Evolutionary conservation across 2,329 filamentous ascomycete species (phyloP).

Genomic region (Periglandula ipomoeae): DNA sequence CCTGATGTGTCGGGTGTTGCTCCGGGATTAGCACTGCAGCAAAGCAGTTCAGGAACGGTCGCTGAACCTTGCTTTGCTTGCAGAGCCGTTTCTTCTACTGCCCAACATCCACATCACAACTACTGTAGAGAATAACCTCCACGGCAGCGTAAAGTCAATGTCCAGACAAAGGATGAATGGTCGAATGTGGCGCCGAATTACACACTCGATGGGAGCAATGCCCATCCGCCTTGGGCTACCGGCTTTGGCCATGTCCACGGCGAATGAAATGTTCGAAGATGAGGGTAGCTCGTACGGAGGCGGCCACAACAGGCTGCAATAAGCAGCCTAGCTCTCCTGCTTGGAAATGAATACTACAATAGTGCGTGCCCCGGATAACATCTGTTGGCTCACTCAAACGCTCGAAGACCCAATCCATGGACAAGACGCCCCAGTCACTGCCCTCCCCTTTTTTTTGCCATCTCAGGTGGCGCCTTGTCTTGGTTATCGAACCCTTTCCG

Average conservation of each 20-base stretch:
- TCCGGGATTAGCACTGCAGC: too few species aligned
- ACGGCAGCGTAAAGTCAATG: too few species aligned
- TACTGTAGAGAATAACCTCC: too few species aligned
- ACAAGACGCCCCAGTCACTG: neutral
- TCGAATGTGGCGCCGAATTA: neutral
- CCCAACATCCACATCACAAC: too few species aligned
- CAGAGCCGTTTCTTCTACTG: too few species aligned
- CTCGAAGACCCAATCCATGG: neutral
- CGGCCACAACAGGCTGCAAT: neutral
- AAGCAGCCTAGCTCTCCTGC: neutral
- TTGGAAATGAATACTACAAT: neutral
- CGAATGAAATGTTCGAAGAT: too few species aligned
- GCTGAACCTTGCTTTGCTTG: too few species aligned
- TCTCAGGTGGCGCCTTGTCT: neutral
- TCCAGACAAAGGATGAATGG: neutral
- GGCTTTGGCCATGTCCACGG: neutral
- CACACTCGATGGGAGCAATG: neutral
- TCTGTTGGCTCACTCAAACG: neutral
- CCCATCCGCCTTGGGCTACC: too few species aligned
- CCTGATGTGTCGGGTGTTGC: neutral
- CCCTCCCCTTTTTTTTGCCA: neutral
- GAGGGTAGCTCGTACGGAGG: too few species aligned
- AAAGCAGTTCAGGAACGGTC: neutral
- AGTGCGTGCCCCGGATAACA: too few species aligned
- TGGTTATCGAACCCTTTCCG: neutral